Base-by-base conservation (phyloP, 2,329 filamentous ascomycete genomes). In the Penicillium nordicum region DNA sequence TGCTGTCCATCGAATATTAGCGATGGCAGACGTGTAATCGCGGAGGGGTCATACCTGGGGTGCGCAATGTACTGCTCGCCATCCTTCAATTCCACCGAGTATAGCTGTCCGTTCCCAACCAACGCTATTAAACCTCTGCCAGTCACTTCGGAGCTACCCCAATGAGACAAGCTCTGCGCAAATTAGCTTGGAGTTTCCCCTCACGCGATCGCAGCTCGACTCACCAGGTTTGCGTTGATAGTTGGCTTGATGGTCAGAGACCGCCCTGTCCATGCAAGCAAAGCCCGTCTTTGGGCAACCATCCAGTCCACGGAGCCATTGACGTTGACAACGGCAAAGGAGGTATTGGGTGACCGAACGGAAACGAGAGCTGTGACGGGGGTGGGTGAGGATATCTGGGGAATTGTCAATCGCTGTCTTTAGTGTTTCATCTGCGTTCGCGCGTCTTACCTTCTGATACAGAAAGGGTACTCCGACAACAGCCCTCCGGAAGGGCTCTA, bases 251-350 rank as follows among this genome's bases (percentile, higher is more conserved):
- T 82, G 16, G 81, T 80, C 53, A 99, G 80, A 0, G 90, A 92
- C 72, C 96, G 90, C 29, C 94, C 94, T 0, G 93, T 96, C 94
- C 94, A 99, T 53, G 94, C 94, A n/a, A 97, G 81, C 51, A 99
- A 80, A 1, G 92, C 92, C 63, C 90, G 88, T 60, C 90, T 84
- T 72, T 97, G 92, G 7, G 90, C 84, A 9, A 99, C 80, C 80
- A 96, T 90, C 93, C 94, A 99, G 76, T 99, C 94, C 56, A 92
- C 87, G 5, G 92, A 91, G 56, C 94, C 94, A 78, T 99, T 92
- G 49, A 99, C 84, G 71, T 93, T 89, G 27, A 99, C 82, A 8
- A 96, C 85, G 12, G 89, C 87, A 65, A 99, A 92, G 6, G 92
- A 92, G 0, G 92, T 94, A 50, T 88, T 86, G 5, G 90, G 86